Evolutionary conservation across 2,329 filamentous ascomycete genomes (phyloP).

Genomic region (Aureobasidium melanogenum): DNA sequence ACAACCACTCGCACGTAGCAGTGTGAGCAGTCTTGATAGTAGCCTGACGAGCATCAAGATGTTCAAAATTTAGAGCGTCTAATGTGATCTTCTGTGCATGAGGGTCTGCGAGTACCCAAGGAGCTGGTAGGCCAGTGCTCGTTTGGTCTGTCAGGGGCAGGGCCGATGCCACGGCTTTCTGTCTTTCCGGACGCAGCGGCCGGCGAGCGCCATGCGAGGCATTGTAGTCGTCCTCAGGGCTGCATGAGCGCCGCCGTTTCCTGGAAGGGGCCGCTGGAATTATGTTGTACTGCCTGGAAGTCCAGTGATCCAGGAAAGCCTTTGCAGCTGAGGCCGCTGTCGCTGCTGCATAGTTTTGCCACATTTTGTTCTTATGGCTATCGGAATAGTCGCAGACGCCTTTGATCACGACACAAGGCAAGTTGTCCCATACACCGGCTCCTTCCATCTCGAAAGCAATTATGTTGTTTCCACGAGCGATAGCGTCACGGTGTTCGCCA

Average conservation of each 20-base stretch:
- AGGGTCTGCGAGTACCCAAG: not conserved
- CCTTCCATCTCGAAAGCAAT: slow-evolving; percentile 17
- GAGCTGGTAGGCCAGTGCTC: not conserved
- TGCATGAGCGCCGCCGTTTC: not conserved
- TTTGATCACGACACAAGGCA: slow-evolving; percentile 14
- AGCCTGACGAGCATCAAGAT: slow-evolving; percentile 28
- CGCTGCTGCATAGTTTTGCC: slow-evolving; percentile 14
- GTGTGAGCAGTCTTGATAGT: slow-evolving; percentile 31
- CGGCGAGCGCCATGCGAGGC: not conserved
- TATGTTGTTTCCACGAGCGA: not conserved
- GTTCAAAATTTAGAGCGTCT: not conserved
- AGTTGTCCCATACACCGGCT: slow-evolving; percentile 13
- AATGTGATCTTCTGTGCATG: not conserved
- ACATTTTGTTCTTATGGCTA: slow-evolving; percentile 15
- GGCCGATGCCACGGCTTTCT: not conserved
- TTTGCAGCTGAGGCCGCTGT: slow-evolving; percentile 13
- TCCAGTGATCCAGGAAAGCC: slow-evolving; percentile 8
- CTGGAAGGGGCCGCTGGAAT: not conserved
- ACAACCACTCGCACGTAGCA: slow-evolving; percentile 36
- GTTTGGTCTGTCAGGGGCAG: not conserved
- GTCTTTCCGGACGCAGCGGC: not conserved
- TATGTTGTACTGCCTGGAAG: not conserved
- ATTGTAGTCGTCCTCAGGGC: not conserved
- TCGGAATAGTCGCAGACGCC: slow-evolving; percentile 16
- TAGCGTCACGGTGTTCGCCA: slow-evolving; percentile 1